phyloP scores from a whole-genome alignment of 306 rosid species.

The Glycine latifolia region DNA sequence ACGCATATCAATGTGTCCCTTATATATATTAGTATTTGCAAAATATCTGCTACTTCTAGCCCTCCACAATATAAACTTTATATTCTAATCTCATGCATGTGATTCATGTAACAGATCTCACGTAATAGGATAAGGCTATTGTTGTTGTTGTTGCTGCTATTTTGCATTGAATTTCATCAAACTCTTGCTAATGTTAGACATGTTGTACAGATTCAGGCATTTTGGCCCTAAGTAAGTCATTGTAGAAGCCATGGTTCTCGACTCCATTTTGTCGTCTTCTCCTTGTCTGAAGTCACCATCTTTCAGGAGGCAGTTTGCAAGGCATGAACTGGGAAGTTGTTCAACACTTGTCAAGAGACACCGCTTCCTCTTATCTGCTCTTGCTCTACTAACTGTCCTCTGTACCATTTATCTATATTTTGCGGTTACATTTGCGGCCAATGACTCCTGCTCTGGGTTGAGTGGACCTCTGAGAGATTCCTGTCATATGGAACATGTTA shows the following conservation, averaged over 20 bases:
- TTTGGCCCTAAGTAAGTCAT: constrained; percentile 41
- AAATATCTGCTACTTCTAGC: neutral
- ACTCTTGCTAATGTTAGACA: constrained; percentile 5
- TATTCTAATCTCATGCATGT: neutral
- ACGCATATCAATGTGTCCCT: too few relatives aligned
- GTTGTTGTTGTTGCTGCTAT: neutral
- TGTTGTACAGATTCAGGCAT: constrained; percentile 52
- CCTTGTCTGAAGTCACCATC: constrained; percentile 58
- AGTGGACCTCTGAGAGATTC: constrained; percentile 65
- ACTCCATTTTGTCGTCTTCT: constrained; percentile 69
- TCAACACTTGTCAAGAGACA: constrained; percentile 71
- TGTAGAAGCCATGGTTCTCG: constrained; percentile 70
- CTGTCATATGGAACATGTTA: constrained; percentile 70
- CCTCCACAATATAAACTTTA: neutral
- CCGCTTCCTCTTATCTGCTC: constrained; percentile 72
- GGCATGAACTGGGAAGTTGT: constrained; percentile 79
- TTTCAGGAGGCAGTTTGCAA: constrained; percentile 62
- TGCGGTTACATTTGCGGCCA: constrained; percentile 70
- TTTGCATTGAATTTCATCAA: constrained; percentile 11
- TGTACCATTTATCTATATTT: constrained; percentile 89
- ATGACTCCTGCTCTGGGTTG: constrained; percentile 61
- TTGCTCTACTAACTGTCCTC: constrained; percentile 62
- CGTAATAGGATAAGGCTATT: neutral
- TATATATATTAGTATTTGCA: neutral
- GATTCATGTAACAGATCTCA: neutral